Evolutionary conservation across 257 asterid species (phyloP).

Genomic region (Gentiana dahurica): DNA sequence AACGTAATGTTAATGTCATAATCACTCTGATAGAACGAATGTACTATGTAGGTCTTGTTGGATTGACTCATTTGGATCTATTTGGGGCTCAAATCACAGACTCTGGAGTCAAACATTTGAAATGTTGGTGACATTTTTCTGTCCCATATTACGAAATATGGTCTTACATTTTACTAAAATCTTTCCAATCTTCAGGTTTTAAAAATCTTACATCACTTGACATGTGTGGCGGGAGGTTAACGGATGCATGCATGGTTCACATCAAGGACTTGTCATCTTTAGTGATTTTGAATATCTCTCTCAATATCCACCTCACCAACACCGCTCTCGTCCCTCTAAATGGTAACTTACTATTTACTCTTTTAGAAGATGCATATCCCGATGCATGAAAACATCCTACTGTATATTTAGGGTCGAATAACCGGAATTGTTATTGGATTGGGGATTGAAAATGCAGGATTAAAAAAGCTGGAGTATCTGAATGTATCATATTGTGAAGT

Average conservation of each 20-base stretch:
- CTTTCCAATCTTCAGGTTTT: constrained; percentile 36
- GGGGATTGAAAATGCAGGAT: constrained; percentile 36
- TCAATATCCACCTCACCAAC: constrained; percentile 64
- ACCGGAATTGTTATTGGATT: not conserved
- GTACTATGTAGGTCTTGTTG: constrained; percentile 63
- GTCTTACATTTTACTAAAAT: not conserved
- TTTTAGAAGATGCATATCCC: too few relatives aligned
- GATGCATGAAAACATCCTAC: too few relatives aligned
- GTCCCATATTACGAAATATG: not conserved
- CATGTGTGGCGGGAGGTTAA: constrained; percentile 81
- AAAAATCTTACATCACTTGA: constrained; percentile 81
- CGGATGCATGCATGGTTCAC: constrained; percentile 87
- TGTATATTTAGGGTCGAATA: not conserved
- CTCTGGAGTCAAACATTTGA: constrained; percentile 60
- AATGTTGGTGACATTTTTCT: constrained; percentile 21
- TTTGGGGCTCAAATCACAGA: constrained; percentile 96
- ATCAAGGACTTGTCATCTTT: constrained; percentile 71
- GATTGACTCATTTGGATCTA: constrained; percentile 82
- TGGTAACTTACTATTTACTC: constrained; percentile 27
- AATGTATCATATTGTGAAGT: constrained; percentile 70
- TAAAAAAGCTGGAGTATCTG: constrained; percentile 56
- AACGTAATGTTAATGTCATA: too few relatives aligned
- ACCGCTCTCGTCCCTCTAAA: constrained; percentile 70
- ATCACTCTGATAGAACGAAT: too few relatives aligned
- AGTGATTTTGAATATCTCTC: constrained; percentile 71